phyloP scores from a whole-genome alignment of 441 rosid genomes.

The Populus tomentosa region DNA sequence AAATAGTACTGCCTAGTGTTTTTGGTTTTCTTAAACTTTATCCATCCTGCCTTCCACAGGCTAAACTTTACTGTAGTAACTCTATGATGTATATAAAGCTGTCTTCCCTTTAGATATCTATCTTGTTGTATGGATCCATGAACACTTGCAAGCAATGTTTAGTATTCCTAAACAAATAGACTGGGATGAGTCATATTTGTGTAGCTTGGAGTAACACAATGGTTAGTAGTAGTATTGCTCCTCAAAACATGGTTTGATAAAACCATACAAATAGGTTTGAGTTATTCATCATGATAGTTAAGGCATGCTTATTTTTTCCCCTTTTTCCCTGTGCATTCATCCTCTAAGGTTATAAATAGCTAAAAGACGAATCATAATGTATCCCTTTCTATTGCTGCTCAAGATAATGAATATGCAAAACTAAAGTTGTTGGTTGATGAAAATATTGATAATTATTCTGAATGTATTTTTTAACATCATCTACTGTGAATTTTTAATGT shows the following conservation, averaged over 20 bases:
- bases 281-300: background rate
- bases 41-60: too few relatives aligned
- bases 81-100: background rate
- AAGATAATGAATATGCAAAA: slow-evolving; percentile 1
- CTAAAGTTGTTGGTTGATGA: background rate
- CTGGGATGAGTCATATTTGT: too few relatives aligned
- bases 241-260: background rate
- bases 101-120: background rate
- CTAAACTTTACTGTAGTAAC: background rate
- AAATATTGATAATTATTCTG: background rate
- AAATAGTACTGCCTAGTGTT: background rate
- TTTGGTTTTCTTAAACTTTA: background rate
- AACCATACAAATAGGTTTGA: background rate
- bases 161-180: background rate
- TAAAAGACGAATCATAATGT: background rate
- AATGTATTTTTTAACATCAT: background rate
- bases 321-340: background rate
- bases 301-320: background rate
- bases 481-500: background rate
- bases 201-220: too few relatives aligned
- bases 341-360: background rate
- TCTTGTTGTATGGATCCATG: background rate
- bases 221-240: background rate
- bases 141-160: background rate
- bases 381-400: background rate